phyloP scores from a whole-genome alignment of 2,329 filamentous ascomycete genomes.

The Lasiodiplodia theobromae region DNA sequence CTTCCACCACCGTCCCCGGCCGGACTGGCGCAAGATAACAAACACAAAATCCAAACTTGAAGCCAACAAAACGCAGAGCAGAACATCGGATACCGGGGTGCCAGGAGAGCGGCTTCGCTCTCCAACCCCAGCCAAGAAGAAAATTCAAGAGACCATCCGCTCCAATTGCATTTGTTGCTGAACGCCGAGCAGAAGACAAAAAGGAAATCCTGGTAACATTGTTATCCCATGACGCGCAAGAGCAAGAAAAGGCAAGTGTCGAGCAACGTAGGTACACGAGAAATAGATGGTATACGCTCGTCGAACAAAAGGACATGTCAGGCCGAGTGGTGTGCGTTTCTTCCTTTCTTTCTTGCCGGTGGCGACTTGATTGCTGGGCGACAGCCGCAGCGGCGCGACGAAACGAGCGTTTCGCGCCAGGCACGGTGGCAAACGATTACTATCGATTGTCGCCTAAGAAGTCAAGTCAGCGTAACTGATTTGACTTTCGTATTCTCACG shows the following conservation, averaged over 20 bases:
- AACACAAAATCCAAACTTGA: conserved; percentile 17
- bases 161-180: conserved; percentile 21
- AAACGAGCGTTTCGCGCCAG: conserved; percentile 12
- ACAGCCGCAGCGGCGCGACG: conserved; percentile 3
- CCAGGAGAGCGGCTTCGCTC: conserved; percentile 10
- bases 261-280: conserved; percentile 27
- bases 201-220: conserved; percentile 8
- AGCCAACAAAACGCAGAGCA: conserved; percentile 17
- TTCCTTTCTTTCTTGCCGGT: conserved; percentile 14
- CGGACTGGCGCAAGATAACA: neutral
- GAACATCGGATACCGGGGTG: conserved; percentile 8
- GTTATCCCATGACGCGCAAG: conserved; percentile 9
- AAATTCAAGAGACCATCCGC: conserved; percentile 15
- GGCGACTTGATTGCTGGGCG: neutral
- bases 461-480: conserved; percentile 30
- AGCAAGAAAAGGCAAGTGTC: conserved; percentile 11
- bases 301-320: conserved; percentile 12
- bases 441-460: conserved; percentile 25
- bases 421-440: conserved; percentile 8
- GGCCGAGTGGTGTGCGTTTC: neutral
- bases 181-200: conserved; percentile 18
- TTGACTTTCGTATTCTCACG: conserved; percentile 26
- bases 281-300: conserved; percentile 27
- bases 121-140: conserved; percentile 16
- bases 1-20: neutral